These are phyloP conservation scores for Mariannaea sp. DNA, from an alignment of 2,329 filamentous ascomycete genomes.

Conservation along the genomic window DNA sequence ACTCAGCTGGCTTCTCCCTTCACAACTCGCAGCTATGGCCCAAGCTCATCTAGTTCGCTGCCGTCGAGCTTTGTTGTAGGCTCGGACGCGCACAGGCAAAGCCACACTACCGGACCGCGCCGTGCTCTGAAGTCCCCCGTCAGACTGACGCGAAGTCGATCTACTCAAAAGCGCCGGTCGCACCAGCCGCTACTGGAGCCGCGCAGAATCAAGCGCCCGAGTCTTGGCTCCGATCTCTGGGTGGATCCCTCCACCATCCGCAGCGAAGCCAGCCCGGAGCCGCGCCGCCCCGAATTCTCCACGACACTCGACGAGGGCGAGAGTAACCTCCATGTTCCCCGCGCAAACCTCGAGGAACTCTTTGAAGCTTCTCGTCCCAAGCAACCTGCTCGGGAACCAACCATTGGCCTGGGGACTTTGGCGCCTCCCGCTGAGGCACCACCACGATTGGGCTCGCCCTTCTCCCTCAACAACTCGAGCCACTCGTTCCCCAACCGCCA, in stretches of 20 bases:
- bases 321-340: conserved; percentile 48
- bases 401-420: conserved; percentile 22
- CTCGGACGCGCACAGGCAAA: conserved; percentile 47
- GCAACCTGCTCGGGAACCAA: too few relatives aligned
- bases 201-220: conserved; percentile 57
- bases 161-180: conserved; percentile 61
- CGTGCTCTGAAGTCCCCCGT: conserved; percentile 59
- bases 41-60: conserved; percentile 60
- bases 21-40: conserved; percentile 63
- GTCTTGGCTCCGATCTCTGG: conserved; percentile 60
- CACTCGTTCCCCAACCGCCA: conserved; percentile 66
- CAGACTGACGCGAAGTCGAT: conserved; percentile 54
- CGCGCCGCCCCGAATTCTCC: conserved; percentile 41
- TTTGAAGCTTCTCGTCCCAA: conserved; percentile 41
- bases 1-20: conserved; percentile 60
- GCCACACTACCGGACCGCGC: conserved; percentile 55
- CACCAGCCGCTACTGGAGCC: conserved; percentile 53
- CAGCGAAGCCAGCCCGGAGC: conserved; percentile 27
- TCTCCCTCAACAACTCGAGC: conserved; percentile 55
- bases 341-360: conserved; percentile 49
- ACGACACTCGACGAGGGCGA: conserved; percentile 42
- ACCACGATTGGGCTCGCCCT: conserved; percentile 63
- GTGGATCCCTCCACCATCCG: conserved; percentile 47
- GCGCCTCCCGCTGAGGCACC: conserved; percentile 45
- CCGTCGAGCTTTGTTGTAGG: conserved; percentile 44